These are phyloP conservation scores for Aspergillus eucalypticola DNA, from an alignment of 2,329 filamentous ascomycete genomes.

Conservation along the genomic window DNA sequence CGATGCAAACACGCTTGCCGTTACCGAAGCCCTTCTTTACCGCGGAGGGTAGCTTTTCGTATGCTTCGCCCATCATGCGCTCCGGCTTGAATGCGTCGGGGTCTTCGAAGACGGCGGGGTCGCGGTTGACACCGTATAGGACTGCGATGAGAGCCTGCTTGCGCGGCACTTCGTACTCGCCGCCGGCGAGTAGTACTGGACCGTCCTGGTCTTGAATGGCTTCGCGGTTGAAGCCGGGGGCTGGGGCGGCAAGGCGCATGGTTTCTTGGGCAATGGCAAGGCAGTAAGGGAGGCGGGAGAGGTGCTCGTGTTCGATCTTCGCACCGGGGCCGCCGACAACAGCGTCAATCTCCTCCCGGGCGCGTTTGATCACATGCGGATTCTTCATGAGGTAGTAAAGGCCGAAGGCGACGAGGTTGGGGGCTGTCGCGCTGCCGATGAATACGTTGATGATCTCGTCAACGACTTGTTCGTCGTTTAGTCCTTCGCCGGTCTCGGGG, in stretches of 20 bases:
- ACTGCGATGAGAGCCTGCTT: constrained; percentile 55
- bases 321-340: constrained; percentile 25
- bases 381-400: constrained; percentile 67
- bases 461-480: constrained; percentile 62
- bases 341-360: constrained; percentile 67
- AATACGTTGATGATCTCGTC: constrained; percentile 71
- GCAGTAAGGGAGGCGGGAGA: constrained; percentile 66
- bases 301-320: constrained; percentile 50
- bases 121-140: constrained; percentile 61
- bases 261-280: constrained; percentile 67
- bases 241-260: constrained; percentile 62
- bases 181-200: constrained; percentile 54
- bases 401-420: constrained; percentile 65
- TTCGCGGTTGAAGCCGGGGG: constrained; percentile 58
- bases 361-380: constrained; percentile 60
- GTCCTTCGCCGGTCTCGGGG: constrained; percentile 59
- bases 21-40: constrained; percentile 74
- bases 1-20: constrained; percentile 70
- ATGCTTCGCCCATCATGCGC: constrained; percentile 70
- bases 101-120: constrained; percentile 65
- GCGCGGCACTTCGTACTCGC: constrained; percentile 62
- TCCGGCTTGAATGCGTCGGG: constrained; percentile 68
- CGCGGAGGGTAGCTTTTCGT: constrained; percentile 63
- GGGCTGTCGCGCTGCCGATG: constrained; percentile 68
- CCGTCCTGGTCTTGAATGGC: constrained; percentile 48